phyloP scores from a whole-genome alignment of 2,329 filamentous ascomycete genomes.

The Leptographium wingfieldii region DNA sequence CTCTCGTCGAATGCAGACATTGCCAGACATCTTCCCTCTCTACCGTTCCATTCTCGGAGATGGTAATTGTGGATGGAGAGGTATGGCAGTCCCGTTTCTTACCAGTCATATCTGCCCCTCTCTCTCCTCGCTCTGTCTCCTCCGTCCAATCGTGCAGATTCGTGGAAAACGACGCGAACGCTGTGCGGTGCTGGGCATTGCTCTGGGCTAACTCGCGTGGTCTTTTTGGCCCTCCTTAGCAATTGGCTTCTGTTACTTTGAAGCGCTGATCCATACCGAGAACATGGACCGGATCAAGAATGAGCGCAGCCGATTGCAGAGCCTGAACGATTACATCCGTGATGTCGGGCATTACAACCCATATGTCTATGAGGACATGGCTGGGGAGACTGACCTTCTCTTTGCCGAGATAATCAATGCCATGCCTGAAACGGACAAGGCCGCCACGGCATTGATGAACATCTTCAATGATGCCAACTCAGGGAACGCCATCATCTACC shows the following conservation, averaged over 20 bases:
- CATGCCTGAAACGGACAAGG: conserved; percentile 46
- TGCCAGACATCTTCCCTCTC: conserved; percentile 74
- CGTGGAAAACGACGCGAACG: no score
- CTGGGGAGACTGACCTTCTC: conserved; percentile 58
- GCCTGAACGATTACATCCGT: conserved; percentile 57
- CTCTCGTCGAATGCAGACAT: conserved; percentile 37
- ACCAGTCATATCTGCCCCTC: background rate
- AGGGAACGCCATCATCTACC: conserved; percentile 72
- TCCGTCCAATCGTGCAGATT: background rate
- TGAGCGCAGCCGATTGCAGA: conserved; percentile 61
- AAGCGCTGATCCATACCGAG: conserved; percentile 60
- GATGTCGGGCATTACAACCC: conserved; percentile 58
- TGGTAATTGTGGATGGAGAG: conserved; percentile 96
- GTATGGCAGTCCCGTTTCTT: conserved; percentile 38
- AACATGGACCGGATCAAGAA: conserved; percentile 52
- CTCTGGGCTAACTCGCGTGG: background rate
- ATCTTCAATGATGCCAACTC: conserved; percentile 61
- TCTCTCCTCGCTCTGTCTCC: background rate
- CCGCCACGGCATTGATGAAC: conserved; percentile 40
- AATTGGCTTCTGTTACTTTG: conserved; percentile 86
- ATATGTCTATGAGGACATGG: conserved; percentile 71
- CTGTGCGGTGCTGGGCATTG: no score
- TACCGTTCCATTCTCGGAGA: conserved; percentile 84
- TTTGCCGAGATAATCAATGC: conserved; percentile 49
- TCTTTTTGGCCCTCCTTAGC: conserved; percentile 36